A percentile compares a stretch with the other conserved stretches of the same genome.
These are phyloP conservation scores for Cladorrhinum sp. DNA, from an alignment of 2,329 filamentous ascomycete genomes.

Conservation along the genomic window DNA sequence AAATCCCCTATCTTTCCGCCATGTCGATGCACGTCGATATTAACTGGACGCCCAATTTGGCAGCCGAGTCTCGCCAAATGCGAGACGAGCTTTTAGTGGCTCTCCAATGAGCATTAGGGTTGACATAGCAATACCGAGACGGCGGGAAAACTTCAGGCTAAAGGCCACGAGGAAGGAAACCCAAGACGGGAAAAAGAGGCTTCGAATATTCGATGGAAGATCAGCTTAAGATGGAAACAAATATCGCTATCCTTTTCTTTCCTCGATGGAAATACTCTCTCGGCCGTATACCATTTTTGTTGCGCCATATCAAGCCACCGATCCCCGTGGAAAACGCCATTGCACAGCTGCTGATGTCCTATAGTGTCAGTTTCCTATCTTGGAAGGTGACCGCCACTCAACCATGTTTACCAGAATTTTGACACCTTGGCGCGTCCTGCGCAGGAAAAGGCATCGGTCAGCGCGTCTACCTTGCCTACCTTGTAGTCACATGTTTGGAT, in stretches of 20 bases:
- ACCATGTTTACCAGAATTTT: conserved; percentile 7
- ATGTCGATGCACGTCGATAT: not conserved
- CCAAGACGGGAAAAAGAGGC: not conserved
- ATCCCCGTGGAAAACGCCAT: not conserved
- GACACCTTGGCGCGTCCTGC: conserved; percentile 15
- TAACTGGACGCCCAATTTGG: not conserved
- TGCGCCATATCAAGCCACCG: not conserved
- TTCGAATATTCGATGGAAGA: not conserved
- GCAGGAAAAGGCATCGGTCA: not conserved
- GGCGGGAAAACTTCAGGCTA: conserved; percentile 5
- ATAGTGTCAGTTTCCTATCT: conserved; percentile 19
- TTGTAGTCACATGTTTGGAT: conserved; percentile 10
- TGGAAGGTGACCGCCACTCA: conserved; percentile 23
- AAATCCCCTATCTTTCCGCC: not conserved
- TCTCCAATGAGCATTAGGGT: not conserved
- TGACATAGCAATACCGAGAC: conserved; percentile 1
- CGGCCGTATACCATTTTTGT: not conserved
- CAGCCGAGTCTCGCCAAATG: not conserved
- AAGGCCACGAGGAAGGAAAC: not conserved
- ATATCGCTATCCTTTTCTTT: not conserved
- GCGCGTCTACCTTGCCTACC: not conserved
- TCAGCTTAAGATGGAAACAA: not conserved
- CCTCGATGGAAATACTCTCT: not conserved
- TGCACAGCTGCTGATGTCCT: not conserved
- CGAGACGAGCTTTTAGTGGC: not conserved